Evolutionary conservation across 2,329 filamentous ascomycete genomes (phyloP), one percentile per base, ranked within the genome.

Genomic region (Fonsecaea erecta): DNA sequence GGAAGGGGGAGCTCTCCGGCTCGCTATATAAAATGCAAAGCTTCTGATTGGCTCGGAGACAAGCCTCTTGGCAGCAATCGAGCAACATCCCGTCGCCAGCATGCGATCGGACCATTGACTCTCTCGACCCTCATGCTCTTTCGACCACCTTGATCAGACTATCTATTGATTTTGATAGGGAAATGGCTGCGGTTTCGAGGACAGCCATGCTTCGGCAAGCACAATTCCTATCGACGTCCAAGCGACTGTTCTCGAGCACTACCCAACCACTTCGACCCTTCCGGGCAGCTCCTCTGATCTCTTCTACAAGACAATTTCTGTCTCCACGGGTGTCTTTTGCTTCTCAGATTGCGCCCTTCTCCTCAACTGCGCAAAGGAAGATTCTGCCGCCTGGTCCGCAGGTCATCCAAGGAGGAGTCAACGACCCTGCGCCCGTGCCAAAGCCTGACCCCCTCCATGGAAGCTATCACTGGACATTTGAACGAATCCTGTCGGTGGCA

Each of bases 391-490:
- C 93, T 62, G 86, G 90, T 71, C 93, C 93, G 75, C 95, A 94
- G 84, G 81, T 83, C 63, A 85, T 96, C 72, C 76, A 91, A 67
- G 93, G 92, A 67, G 68, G 74, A 90, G 92, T 93, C 76, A 99
- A 99, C 81, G 93, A 98, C 75, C 87, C 95, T 62, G 90, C 86
- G 34, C 87, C 86, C 43, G 80, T 97, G 26, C 93, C 93, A 52
- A 77, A 86, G 24, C 81, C 91, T 60, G 87, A 85, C 72, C 88
- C 94, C 48, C 83, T 88, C 62, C 92, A 99, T 82, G 95, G 95
- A 73, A 96, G 91, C 79, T 99, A 98, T 84, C 95, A 99, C 86
- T 99, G 95, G 95, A 91, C 90, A 66, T 97, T 97, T 75, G 95
- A 99, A 85, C 84, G 88, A 76, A 77, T 92, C 63, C 82, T 98